Base-by-base conservation (phyloP, 1,139 yeast genomes). In the Yamadazyma blattariae region DNA sequence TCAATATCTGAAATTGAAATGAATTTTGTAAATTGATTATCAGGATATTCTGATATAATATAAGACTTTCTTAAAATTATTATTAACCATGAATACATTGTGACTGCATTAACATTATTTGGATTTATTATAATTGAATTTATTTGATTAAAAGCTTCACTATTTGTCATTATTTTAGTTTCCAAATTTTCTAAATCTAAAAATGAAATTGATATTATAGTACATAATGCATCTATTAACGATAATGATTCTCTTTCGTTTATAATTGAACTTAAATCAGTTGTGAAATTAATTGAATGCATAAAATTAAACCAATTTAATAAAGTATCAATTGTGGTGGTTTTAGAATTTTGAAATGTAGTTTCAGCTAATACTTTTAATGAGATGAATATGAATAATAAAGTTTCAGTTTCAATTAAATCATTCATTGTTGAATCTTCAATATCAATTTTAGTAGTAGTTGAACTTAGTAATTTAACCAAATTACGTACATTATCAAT, bases 81-180 rank as follows among this genome's bases (percentile, higher is more conserved):
- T 15, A 85, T 74, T 10, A 87, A 76, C 95, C 96, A 88, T 22
- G 80, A 74, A 47, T 84, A 82, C 33, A 76, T 56, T 1, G 81
- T 60, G 4, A 82, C 61, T 1, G 87, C 59, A 40, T 77, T 75
- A 11, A 45, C 38, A 33, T 57, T 58, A 17, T 45, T 27, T 2
- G 59, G 44, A 9, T 62, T 54, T 0, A 59, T 49, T 12, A 67
- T 56, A 4, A 67, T 46, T 5, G 50, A 51, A 47, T 71, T 75
- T 17, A 77, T 63, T 34, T 50, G 46, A 33, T 54, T 51, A 40
- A 85, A 65, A 1, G 66, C 52, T 0, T 52, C 48, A 0, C 73
- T 57, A 42, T 77, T 64, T 10, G 23, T 10, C 34, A 33, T 33
- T 10, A 36, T 19, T 16, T 33, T 10, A 4, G 27, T 12, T n/a